Evolutionary conservation across 305 asterid genomes (phyloP), one percentile per base, ranked within the genome.

Genomic region (Nicotiana rustica): DNA sequence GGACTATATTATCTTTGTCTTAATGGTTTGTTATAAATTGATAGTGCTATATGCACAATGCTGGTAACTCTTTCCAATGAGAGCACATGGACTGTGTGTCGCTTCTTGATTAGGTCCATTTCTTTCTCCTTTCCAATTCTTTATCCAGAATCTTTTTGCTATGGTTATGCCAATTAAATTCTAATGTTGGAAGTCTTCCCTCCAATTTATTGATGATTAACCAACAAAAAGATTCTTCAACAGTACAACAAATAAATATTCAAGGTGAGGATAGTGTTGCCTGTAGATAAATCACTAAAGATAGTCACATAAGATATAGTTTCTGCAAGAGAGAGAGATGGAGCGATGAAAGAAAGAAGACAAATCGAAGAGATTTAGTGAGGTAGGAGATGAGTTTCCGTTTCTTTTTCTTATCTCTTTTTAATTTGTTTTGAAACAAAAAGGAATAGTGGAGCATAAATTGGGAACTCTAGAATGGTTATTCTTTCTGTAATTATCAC

Each of bases 61-160:
- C 36, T 3, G 47, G 29, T 75, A 25, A 7, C 44, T 73, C 25
- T 75, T 75, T 52, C 29, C 64, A 52, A 15, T 75, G 44, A 29
- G 65, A 29, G 65, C 80, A 25, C 65, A 29, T 75, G 25, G 65
- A 52, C 65, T 52, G 29, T 52, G 44, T 52, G 17, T 52, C 2
- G 44, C 79, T 75, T 75, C 79, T 75, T 75, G 80, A 75, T 75
- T 15, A 75, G 65, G 47, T 75, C 47, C 29, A 0, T 47, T n/a
- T 47, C 55, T 75, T 75, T 52, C 65, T 25, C 64, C 65, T 75
- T 49, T 29, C 47, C 47, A 75, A 75, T 75, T 75, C 44, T 75
- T 14, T 52, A 36, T 52, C 80, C 80, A 75, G 44, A 75, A 52
- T 52, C 4, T 15, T 75, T 52, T 25, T 75, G 65, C 29, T 75